Evolutionary conservation across 352 stramenopile species (phyloP).

Genomic region (Albugo laibachii): DNA sequence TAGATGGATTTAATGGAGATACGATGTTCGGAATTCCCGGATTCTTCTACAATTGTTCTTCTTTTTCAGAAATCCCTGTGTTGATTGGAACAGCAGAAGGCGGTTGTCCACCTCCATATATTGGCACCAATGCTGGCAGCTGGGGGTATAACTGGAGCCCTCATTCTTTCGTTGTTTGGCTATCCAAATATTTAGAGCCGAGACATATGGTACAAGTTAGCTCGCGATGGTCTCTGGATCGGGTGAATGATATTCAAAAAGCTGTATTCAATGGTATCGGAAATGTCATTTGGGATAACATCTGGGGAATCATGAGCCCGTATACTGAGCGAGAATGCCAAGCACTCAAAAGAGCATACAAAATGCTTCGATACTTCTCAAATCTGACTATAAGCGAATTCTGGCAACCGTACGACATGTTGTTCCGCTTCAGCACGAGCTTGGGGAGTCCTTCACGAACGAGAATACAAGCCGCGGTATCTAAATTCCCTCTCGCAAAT

Average conservation of each 20-base stretch:
- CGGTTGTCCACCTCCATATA: constrained; percentile 32
- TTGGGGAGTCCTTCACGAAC: not conserved
- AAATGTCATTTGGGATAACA: constrained; percentile 78
- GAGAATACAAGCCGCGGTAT: not conserved
- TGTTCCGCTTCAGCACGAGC: not conserved
- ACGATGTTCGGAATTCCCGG: constrained; percentile 74
- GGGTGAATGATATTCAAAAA: constrained; percentile 28
- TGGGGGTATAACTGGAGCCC: constrained; percentile 68
- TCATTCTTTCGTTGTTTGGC: constrained; percentile 37
- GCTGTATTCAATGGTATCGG: constrained; percentile 75
- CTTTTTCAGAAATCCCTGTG: constrained; percentile 4
- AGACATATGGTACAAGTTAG: constrained; percentile 73
- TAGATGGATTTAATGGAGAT: constrained; percentile 75
- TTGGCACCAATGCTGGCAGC: constrained; percentile 54
- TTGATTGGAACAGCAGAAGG: constrained; percentile 39
- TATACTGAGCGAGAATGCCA: constrained; percentile 56
- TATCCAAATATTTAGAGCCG: constrained; percentile 59
- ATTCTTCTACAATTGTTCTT: constrained; percentile 59
- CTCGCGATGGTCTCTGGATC: constrained; percentile 63
- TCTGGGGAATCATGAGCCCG: constrained; percentile 75
- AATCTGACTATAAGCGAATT: constrained; percentile 16
- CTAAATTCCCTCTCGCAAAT: constrained; percentile 15
- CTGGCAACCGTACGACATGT: constrained; percentile 30
- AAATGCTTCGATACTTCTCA: constrained; percentile 38
- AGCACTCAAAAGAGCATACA: constrained; percentile 31